Conservation (phyloP, 2,329 filamentous ascomycete species). For the Fusarium verrucosum region DNA sequence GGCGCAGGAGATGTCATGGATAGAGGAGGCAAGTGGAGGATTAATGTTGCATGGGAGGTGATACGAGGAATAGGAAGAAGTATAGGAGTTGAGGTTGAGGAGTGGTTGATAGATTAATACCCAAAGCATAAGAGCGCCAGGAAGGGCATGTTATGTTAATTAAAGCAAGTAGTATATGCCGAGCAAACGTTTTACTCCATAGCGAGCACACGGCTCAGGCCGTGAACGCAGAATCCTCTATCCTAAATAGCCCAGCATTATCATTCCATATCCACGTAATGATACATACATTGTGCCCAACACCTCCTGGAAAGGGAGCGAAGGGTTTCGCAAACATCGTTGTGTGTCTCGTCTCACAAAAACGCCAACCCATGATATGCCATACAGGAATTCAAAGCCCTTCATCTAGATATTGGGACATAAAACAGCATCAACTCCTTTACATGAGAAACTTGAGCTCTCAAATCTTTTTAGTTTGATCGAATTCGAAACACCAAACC, state of each 20-base stretch:
- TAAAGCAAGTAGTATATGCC: not conserved
- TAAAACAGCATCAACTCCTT: not conserved
- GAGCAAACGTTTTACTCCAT: slow-evolving; percentile 1
- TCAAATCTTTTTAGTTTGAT: slow-evolving; percentile 9
- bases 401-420: slow-evolving; percentile 25
- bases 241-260: slow-evolving; percentile 21
- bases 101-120: slow-evolving; percentile 74
- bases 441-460: slow-evolving; percentile 13
- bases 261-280: slow-evolving; percentile 40
- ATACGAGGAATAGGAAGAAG: slow-evolving; percentile 74
- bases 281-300: slow-evolving; percentile 38
- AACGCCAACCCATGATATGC: slow-evolving; percentile 37
- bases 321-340: slow-evolving; percentile 6
- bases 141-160: not conserved
- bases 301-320: not conserved
- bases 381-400: slow-evolving; percentile 26
- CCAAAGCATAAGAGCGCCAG: not conserved
- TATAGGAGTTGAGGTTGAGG: slow-evolving; percentile 80
- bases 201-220: slow-evolving; percentile 12
- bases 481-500: slow-evolving; percentile 10
- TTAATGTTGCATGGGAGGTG: slow-evolving; percentile 82
- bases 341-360: slow-evolving; percentile 8
- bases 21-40: slow-evolving; percentile 76
- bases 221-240: slow-evolving; percentile 31
- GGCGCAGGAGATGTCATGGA: slow-evolving; percentile 72